Evolutionary conservation across 129 eudicot genomes (phyloP).

Genomic region (Ambrosia artemisiifolia): DNA sequence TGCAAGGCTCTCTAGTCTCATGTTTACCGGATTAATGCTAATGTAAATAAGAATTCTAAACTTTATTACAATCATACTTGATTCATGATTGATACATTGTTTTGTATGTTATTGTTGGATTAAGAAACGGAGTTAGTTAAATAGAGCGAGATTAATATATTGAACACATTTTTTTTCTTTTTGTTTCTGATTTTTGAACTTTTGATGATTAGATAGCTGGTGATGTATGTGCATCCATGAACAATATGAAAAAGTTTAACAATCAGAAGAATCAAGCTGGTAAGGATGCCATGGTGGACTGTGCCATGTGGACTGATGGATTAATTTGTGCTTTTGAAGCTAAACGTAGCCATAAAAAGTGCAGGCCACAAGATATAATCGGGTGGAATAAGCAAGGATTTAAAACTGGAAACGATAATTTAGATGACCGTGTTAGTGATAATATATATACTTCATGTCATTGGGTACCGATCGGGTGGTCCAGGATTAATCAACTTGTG

Average conservation of each 20-base stretch:
- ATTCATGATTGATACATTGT: neutral
- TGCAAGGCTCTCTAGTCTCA: neutral
- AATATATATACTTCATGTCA: constrained; percentile 24
- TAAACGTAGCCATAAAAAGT: constrained; percentile 38
- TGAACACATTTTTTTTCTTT: neutral
- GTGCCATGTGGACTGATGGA: constrained; percentile 64
- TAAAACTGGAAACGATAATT: constrained; percentile 15
- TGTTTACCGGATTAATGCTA: neutral
- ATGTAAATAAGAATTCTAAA: neutral
- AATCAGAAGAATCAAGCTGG: constrained; percentile 38
- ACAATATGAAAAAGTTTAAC: constrained; percentile 35
- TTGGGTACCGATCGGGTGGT: constrained; percentile 72
- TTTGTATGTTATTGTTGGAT: no score
- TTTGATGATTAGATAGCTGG: constrained; percentile 16
- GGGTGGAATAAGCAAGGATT: constrained; percentile 27
- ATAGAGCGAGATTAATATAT: neutral
- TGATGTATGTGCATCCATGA: constrained; percentile 21
- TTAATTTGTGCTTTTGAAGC: constrained; percentile 73
- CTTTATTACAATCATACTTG: neutral
- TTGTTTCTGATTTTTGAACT: neutral
- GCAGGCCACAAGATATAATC: constrained; percentile 23
- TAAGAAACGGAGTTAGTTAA: neutral
- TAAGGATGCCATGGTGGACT: constrained; percentile 37
- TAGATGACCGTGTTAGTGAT: constrained; percentile 18
- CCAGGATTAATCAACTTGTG: constrained; percentile 53